A percentile compares a stretch with the other conserved stretches of the same genome.
Conservation (phyloP, 192 early-diverging fungal genomes). For the Diversispora epigaea region DNA sequence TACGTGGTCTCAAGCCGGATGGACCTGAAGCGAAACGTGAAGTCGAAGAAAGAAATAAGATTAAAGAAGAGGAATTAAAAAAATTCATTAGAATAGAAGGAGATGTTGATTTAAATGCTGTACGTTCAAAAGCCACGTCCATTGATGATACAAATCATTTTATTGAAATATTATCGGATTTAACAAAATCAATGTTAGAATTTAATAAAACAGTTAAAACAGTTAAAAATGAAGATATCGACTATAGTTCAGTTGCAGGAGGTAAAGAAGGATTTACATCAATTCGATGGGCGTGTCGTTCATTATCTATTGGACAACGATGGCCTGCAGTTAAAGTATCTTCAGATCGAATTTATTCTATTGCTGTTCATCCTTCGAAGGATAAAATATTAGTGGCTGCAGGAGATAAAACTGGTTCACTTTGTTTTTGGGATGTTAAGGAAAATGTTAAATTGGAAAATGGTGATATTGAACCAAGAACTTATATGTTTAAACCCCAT, state of each 20-base stretch:
- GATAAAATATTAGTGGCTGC: constrained; percentile 53
- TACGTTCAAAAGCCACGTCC: background rate
- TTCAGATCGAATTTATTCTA: constrained; percentile 45
- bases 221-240: constrained; percentile 3
- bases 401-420: constrained; percentile 50
- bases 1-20: constrained; percentile 12
- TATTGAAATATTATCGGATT: background rate
- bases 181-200: background rate
- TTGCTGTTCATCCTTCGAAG: constrained; percentile 56
- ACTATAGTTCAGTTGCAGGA: constrained; percentile 30
- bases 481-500: constrained; percentile 56
- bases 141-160: constrained; percentile 6
- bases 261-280: constrained; percentile 35
- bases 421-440: constrained; percentile 63
- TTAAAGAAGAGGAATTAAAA: background rate
- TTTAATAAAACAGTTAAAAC: constrained; percentile 2
- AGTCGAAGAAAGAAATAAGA: constrained; percentile 1
- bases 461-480: constrained; percentile 47
- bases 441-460: constrained; percentile 41
- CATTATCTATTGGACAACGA: background rate
- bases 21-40: constrained; percentile 22
- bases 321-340: constrained; percentile 57
- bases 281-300: constrained; percentile 1
- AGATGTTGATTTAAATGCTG: background rate
- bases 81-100: constrained; percentile 1